Evolutionary conservation across 179 eudicot genomes (phyloP).

Genomic region (Pouteria campechiana): DNA sequence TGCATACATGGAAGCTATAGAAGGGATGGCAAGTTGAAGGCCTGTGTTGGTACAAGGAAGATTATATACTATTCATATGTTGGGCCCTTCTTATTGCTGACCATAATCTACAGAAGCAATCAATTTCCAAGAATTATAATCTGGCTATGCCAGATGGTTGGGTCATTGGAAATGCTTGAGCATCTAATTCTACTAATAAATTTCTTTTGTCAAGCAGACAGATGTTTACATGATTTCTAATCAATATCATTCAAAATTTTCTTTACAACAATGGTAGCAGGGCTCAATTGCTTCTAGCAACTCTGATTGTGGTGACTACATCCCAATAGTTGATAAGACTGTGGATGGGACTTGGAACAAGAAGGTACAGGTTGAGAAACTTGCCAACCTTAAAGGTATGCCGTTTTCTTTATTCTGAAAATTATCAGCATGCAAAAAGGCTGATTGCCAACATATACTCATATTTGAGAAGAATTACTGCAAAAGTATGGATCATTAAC

Average conservation of each 20-base stretch:
- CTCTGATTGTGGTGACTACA: conserved; percentile 13
- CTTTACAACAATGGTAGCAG: conserved; percentile 14
- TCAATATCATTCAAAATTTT: background rate
- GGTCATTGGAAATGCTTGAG: no score
- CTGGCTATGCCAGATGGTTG: background rate
- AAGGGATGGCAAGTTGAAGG: background rate
- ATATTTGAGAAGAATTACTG: no score
- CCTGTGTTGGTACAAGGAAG: no score
- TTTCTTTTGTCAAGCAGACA: background rate
- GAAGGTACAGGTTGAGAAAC: conserved; percentile 14
- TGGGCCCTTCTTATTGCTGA: background rate
- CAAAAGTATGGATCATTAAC: no score
- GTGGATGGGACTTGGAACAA: conserved; percentile 30
- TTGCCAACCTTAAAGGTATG: conserved; percentile 35
- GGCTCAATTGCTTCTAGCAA: conserved; percentile 16
- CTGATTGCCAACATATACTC: no score
- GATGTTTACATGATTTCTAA: background rate
- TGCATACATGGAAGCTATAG: background rate
- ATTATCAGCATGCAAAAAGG: background rate
- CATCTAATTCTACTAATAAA: no score
- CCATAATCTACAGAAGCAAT: background rate
- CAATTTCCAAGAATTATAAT: background rate
- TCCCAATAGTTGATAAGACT: conserved; percentile 28
- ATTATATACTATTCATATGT: no score
- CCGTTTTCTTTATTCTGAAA: background rate